phyloP scores from a whole-genome alignment of 768 basidiomycete species.

The Vararia minispora region DNA sequence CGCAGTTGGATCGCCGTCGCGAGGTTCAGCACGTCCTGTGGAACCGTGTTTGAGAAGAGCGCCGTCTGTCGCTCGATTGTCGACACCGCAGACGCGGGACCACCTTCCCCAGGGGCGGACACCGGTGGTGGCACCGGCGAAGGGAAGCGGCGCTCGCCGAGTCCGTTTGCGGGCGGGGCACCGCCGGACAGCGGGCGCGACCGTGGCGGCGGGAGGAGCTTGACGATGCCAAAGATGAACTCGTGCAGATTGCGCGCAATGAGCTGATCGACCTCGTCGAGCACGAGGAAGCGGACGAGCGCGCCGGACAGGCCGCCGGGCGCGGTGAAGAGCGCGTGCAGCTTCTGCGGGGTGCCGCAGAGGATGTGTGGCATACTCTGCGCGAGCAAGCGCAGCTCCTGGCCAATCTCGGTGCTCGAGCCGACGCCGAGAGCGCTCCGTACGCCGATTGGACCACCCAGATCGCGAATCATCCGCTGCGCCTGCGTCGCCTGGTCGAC shows the following conservation, averaged over 20 bases:
- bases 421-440: slow-evolving; percentile 85
- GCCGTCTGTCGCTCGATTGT: slow-evolving; percentile 78
- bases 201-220: slow-evolving; percentile 81
- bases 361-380: slow-evolving; percentile 93
- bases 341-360: slow-evolving; percentile 93
- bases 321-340: slow-evolving; percentile 82
- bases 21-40: slow-evolving; percentile 94
- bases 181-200: slow-evolving; percentile 43
- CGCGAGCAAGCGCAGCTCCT: slow-evolving; percentile 75
- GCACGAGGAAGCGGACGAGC: slow-evolving; percentile 86
- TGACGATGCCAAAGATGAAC: slow-evolving; percentile 88
- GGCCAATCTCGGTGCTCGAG: slow-evolving; percentile 44
- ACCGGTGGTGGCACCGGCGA: too few species aligned
- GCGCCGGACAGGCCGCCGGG: slow-evolving; percentile 67
- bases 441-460: slow-evolving; percentile 89
- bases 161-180: slow-evolving; percentile 30
- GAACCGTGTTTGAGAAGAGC: slow-evolving; percentile 96
- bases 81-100: background rate
- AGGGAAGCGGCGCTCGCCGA: slow-evolving; percentile 22
- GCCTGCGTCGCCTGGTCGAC: slow-evolving; percentile 99
- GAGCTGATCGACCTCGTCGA: slow-evolving; percentile 97
- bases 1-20: slow-evolving; percentile 87
- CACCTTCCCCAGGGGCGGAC: slow-evolving; percentile 1
- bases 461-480: slow-evolving; percentile 87
- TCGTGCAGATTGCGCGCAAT: slow-evolving; percentile 97